These are phyloP conservation scores for Candida frijolesensis DNA, from an alignment of 1,139 yeast species.

Conservation along the genomic window DNA sequence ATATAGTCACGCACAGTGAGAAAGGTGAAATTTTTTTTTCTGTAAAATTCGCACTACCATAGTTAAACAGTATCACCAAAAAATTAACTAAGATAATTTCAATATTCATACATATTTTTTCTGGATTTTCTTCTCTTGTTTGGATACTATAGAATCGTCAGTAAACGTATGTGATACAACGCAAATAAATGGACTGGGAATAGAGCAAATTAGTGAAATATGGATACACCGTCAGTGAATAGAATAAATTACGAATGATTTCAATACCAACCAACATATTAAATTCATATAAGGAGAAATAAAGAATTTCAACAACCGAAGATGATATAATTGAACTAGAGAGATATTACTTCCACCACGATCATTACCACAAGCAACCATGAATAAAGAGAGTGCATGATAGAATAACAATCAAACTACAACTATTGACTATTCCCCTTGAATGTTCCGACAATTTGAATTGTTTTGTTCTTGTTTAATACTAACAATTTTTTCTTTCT, in stretches of 20 bases:
- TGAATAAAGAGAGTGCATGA: too few relatives aligned
- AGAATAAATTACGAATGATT: too few relatives aligned
- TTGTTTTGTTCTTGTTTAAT: conserved; percentile 24
- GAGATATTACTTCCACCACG: neutral
- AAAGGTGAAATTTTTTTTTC: neutral
- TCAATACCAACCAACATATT: too few relatives aligned
- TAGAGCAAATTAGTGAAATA: neutral
- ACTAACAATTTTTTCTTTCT: conserved; percentile 23
- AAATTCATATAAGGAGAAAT: too few relatives aligned
- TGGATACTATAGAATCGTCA: conserved; percentile 18
- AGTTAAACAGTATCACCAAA: conserved; percentile 6
- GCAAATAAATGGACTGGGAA: neutral
- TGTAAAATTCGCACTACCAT: conserved; percentile 4
- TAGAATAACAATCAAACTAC: too few relatives aligned
- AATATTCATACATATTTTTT: conserved; percentile 1
- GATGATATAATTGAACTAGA: too few relatives aligned
- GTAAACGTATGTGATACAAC: conserved; percentile 12
- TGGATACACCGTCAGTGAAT: too few relatives aligned
- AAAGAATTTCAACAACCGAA: too few relatives aligned
- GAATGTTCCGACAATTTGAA: neutral
- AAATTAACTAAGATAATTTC: conserved; percentile 1
- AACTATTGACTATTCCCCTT: neutral
- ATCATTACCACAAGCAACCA: neutral
- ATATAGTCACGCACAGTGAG: neutral
- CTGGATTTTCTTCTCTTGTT: conserved; percentile 13